phyloP scores from a whole-genome alignment of 768 basidiomycete genomes.

The Rhodotorula toruloides region DNA sequence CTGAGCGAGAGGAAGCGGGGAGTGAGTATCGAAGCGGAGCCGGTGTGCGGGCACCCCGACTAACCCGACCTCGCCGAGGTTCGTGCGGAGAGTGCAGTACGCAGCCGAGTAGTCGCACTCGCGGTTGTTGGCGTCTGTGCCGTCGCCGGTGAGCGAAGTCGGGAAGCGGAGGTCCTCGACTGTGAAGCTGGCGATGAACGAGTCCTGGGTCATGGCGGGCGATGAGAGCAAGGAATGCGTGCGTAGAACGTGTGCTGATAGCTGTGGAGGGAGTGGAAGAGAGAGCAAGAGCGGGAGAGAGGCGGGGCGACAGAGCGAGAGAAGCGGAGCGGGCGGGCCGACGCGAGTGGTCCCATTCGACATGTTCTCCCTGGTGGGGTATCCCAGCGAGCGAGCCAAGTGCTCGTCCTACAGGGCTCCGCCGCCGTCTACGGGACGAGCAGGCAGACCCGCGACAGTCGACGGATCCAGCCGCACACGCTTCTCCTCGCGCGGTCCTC shows the following conservation, averaged over 20 bases:
- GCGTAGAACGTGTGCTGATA: too few species aligned
- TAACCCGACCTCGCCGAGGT: conserved; percentile 58
- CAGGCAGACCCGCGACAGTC: too few species aligned
- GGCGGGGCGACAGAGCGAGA: too few species aligned
- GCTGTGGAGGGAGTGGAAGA: too few species aligned
- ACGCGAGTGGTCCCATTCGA: too few species aligned
- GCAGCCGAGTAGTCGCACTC: conserved; percentile 95
- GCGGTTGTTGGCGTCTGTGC: conserved; percentile 57
- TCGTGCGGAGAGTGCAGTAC: conserved; percentile 73
- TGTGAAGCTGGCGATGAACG: conserved; percentile 13
- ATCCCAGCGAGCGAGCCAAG: too few species aligned
- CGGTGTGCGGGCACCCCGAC: conserved; percentile 42
- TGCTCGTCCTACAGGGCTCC: too few species aligned
- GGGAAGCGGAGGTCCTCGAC: conserved; percentile 39
- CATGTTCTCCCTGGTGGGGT: too few species aligned
- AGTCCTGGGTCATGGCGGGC: not conserved
- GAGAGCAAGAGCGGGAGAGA: too few species aligned
- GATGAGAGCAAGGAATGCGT: not conserved
- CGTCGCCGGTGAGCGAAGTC: conserved; percentile 30
- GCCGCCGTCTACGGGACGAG: too few species aligned
- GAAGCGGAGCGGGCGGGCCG: too few species aligned
- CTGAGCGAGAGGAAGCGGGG: not conserved
- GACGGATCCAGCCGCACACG: not conserved
- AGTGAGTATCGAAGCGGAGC: conserved; percentile 40
- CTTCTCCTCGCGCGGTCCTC: conserved; percentile 4